Percentiles rank a stretch among this genome's conserved stretches.
phyloP scores from a whole-genome alignment of 2,329 filamentous ascomycete species.

The Plectosphaerella cucumerina region DNA sequence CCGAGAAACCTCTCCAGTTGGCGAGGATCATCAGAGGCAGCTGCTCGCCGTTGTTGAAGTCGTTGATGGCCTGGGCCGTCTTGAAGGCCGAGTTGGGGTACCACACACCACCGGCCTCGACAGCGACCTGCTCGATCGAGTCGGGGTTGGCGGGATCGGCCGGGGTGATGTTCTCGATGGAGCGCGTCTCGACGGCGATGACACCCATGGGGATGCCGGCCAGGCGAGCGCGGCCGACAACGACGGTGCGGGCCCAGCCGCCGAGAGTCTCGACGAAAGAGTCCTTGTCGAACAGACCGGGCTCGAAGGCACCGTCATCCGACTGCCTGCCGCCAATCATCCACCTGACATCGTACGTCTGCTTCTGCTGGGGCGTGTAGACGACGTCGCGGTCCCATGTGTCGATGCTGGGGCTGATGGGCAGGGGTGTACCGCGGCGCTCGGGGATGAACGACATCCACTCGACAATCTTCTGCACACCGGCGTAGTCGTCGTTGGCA shows the following conservation, averaged over 20 bases:
- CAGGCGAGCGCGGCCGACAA: conserved; percentile 91
- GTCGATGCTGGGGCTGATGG: conserved; percentile 83
- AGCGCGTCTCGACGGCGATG: conserved; percentile 92
- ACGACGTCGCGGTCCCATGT: conserved; percentile 89
- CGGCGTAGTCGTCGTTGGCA: conserved; percentile 93
- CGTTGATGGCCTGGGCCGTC: conserved; percentile 96
- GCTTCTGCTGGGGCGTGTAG: conserved; percentile 77
- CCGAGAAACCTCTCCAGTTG: conserved; percentile 99
- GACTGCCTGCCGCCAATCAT: conserved; percentile 86
- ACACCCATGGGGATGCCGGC: conserved; percentile 98
- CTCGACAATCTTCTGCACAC: conserved; percentile 95
- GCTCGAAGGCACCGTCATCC: conserved; percentile 71
- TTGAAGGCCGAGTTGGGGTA: conserved; percentile 99
- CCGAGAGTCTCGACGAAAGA: conserved; percentile 96
- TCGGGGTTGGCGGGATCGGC: conserved; percentile 97
- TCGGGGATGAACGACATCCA: conserved; percentile 98
- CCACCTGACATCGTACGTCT: conserved; percentile 89
- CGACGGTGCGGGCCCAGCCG: conserved; percentile 95
- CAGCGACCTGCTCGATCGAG: conserved; percentile 91
- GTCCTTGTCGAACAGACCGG: conserved; percentile 92
- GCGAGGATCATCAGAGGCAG: conserved; percentile 97
- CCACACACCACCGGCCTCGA: conserved; percentile 98
- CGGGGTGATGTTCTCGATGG: conserved; percentile 93
- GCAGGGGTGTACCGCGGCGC: conserved; percentile 87
- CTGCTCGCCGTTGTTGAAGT: conserved; percentile 99